These are phyloP conservation scores for Syzygium syzygioides DNA, from an alignment of 441 rosid genomes.

Conservation along the genomic window DNA sequence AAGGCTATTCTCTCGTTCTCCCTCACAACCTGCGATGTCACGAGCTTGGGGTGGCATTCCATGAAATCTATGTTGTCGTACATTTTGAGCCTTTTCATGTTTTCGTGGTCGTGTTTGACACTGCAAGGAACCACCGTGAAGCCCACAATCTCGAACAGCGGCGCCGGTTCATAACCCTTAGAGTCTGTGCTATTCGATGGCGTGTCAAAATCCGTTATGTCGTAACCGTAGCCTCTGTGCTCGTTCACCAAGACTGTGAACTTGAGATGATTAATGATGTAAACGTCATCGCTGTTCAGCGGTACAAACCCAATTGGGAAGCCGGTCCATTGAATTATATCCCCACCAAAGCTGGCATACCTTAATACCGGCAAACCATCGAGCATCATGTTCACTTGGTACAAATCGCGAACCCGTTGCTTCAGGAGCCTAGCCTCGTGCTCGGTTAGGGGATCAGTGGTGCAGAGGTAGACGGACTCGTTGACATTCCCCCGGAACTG, in stretches of 20 bases:
- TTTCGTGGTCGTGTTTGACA: not conserved
- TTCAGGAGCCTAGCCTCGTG: conserved; percentile 11
- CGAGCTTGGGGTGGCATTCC: not conserved
- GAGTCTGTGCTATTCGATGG: not conserved
- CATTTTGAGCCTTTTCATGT: not conserved
- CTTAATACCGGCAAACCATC: conserved; percentile 8
- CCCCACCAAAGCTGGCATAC: not conserved
- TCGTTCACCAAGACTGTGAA: conserved; percentile 6
- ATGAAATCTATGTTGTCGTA: not conserved
- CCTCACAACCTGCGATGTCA: not conserved
- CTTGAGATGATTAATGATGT: conserved; percentile 17
- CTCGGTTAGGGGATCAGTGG: not conserved
- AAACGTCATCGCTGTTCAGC: not conserved
- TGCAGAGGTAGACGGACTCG: conserved; percentile 11
- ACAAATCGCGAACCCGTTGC: not conserved
- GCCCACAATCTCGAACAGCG: not conserved
- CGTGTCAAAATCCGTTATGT: not conserved
- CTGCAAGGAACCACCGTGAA: conserved; percentile 12
- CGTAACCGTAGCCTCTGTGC: not conserved
- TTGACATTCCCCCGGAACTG: conserved; percentile 7
- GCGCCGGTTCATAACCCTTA: not conserved
- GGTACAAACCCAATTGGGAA: conserved; percentile 8
- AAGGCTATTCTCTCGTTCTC: conserved; percentile 9
- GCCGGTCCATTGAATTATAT: not conserved
- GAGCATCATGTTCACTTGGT: conserved; percentile 15